Conservation (phyloP, 768 basidiomycete species). For the Lactifluus piperatus region DNA sequence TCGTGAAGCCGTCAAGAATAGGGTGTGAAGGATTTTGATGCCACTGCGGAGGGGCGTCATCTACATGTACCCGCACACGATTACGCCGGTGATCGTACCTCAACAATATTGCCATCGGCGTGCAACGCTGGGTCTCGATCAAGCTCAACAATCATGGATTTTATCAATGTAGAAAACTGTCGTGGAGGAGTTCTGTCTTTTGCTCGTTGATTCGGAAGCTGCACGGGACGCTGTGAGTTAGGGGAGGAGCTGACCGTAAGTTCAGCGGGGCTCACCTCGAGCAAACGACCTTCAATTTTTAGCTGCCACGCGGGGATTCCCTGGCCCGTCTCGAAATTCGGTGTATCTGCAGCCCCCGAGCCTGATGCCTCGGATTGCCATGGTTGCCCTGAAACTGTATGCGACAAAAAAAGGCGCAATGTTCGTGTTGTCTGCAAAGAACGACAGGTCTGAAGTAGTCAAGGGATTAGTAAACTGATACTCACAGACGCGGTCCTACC, state of each 20-base stretch:
- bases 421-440: constrained; percentile 69
- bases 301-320: constrained; percentile 87
- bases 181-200: constrained; percentile 54
- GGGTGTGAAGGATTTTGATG: constrained; percentile 48
- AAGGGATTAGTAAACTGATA: not conserved
- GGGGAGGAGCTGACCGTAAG: not conserved
- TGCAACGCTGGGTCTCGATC: constrained; percentile 77
- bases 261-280: constrained; percentile 49
- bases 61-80: not conserved
- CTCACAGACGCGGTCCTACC: constrained; percentile 61
- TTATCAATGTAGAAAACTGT: constrained; percentile 82
- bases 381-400: constrained; percentile 74
- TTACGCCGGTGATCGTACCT: constrained; percentile 42
- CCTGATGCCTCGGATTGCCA: constrained; percentile 58
- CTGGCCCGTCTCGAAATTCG: constrained; percentile 74
- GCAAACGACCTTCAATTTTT: constrained; percentile 77
- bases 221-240: not conserved
- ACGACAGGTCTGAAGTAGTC: not conserved
- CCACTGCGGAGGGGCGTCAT: constrained; percentile 39
- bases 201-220: constrained; percentile 54
- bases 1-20: constrained; percentile 76
- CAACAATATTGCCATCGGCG: constrained; percentile 81
- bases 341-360: constrained; percentile 33
- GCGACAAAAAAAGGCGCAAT: constrained; percentile 78
- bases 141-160: constrained; percentile 76